A percentile compares a stretch with the other conserved stretches of the same genome.
Conservation (phyloP, 75 land plant species). For the Cupressus sempervirens region DNA sequence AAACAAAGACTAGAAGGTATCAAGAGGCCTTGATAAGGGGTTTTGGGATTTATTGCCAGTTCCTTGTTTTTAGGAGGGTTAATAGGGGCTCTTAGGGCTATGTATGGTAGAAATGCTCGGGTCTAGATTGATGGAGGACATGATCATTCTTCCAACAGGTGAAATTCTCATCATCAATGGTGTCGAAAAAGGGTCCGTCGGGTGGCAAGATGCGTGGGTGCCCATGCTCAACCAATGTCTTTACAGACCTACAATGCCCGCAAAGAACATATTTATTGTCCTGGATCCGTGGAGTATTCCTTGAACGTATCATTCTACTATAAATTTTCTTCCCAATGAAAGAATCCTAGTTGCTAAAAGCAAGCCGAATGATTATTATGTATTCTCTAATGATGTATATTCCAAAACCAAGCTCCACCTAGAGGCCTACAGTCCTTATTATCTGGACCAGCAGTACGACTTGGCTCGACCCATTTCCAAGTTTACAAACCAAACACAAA, state of each 20-base stretch:
- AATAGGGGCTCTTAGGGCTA: too few relatives aligned
- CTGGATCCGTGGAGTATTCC: constrained; percentile 28
- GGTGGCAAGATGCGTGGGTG: constrained; percentile 38
- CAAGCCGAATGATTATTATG: constrained; percentile 44
- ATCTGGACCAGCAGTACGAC: constrained; percentile 12
- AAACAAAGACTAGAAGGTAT: too few relatives aligned
- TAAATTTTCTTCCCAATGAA: constrained; percentile 48
- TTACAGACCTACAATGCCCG: constrained; percentile 19
- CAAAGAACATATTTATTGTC: constrained; percentile 18
- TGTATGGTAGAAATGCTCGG: constrained; percentile 70
- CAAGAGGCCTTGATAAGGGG: too few relatives aligned
- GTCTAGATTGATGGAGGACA: constrained; percentile 68
- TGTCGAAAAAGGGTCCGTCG: constrained; percentile 47
- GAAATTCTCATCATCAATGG: constrained; percentile 75
- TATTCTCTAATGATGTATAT: constrained; percentile 21
- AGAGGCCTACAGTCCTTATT: constrained; percentile 38
- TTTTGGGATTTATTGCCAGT: too few relatives aligned
- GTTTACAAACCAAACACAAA: too few relatives aligned
- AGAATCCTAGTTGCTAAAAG: constrained; percentile 54
- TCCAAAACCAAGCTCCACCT: constrained; percentile 61
- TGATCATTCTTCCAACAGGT: constrained; percentile 63
- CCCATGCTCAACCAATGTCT: constrained; percentile 47
- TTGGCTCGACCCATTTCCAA: constrained; percentile 19
- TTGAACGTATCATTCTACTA: constrained; percentile 60
- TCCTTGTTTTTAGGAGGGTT: too few relatives aligned